Evolutionary conservation across 169 alveolate genomes (phyloP).

Genomic region (Cryptosporidium parvum): DNA sequence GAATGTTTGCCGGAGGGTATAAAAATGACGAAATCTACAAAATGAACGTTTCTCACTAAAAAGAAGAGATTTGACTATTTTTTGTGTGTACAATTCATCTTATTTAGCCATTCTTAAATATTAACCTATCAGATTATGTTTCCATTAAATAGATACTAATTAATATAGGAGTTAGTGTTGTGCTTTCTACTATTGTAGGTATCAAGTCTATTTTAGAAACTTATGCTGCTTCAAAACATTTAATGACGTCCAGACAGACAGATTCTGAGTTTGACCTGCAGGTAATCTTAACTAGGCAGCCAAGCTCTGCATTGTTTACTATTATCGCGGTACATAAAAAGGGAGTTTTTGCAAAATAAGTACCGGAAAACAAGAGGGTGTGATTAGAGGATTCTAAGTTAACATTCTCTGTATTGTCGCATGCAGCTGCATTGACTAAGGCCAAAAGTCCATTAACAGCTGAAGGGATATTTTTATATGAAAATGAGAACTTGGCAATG

Average conservation of each 20-base stretch:
- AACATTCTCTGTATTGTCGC: slow-evolving; percentile 78
- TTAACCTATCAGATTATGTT: slow-evolving; percentile 35
- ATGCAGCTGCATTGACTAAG: slow-evolving; percentile 77
- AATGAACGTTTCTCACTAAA: background rate
- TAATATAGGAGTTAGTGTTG: background rate
- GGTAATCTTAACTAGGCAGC: slow-evolving; percentile 80
- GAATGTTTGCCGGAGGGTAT: background rate
- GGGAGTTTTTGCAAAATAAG: slow-evolving; percentile 74
- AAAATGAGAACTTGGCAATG: slow-evolving; percentile 79
- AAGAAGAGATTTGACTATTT: background rate
- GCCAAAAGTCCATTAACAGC: slow-evolving; percentile 81
- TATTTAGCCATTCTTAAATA: no score
- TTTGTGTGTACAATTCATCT: slow-evolving; percentile 16
- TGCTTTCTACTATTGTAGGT: slow-evolving; percentile 9
- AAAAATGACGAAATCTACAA: slow-evolving; percentile 10
- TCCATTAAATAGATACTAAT: slow-evolving; percentile 17
- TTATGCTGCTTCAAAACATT: slow-evolving; percentile 76
- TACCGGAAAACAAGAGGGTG: slow-evolving; percentile 78
- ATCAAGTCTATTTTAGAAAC: background rate
- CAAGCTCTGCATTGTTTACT: slow-evolving; percentile 78
- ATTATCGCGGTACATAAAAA: slow-evolving; percentile 78
- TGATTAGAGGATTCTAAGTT: slow-evolving; percentile 76
- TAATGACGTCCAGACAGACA: slow-evolving; percentile 75
- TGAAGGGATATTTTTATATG: slow-evolving; percentile 78
- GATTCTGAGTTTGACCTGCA: slow-evolving; percentile 77